These are phyloP conservation scores for Phytophthora hybrid DNA, from an alignment of 352 stramenopile species.

Conservation along the genomic window DNA sequence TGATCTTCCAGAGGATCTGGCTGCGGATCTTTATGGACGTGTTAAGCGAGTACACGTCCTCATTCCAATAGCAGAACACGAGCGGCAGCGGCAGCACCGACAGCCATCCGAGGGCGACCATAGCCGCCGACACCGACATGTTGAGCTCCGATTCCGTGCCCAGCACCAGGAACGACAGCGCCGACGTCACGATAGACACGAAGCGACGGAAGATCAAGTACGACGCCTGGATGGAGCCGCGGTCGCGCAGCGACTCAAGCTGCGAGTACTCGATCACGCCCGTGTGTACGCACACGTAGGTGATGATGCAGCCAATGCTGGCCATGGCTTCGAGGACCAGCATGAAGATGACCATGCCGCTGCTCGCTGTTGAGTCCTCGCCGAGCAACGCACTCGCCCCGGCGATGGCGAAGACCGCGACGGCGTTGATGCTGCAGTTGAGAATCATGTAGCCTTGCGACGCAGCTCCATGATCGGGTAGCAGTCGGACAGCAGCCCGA, in stretches of 20 bases:
- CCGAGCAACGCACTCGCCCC: too few relatives aligned
- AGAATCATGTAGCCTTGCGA: slow-evolving; percentile 91
- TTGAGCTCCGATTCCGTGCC: slow-evolving; percentile 45
- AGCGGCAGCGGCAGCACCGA: slow-evolving; percentile 60
- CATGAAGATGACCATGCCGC: too few relatives aligned
- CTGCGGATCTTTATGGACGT: slow-evolving; percentile 68
- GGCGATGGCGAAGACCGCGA: too few relatives aligned
- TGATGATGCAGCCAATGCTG: too few relatives aligned
- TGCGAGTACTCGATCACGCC: too few relatives aligned
- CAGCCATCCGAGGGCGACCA: slow-evolving; percentile 63
- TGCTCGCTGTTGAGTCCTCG: too few relatives aligned
- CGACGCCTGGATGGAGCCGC: slow-evolving; percentile 61
- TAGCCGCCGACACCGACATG: slow-evolving; percentile 49
- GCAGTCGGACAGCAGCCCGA: slow-evolving; percentile 81
- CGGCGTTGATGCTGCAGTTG: slow-evolving; percentile 46
- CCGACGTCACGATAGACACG: slow-evolving; percentile 60
- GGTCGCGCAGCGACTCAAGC: slow-evolving; percentile 62
- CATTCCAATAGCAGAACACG: slow-evolving; percentile 66
- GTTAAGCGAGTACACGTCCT: slow-evolving; percentile 71
- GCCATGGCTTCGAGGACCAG: too few relatives aligned
- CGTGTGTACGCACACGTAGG: too few relatives aligned
- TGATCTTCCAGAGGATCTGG: slow-evolving; percentile 79
- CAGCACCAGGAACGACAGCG: slow-evolving; percentile 60
- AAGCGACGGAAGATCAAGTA: slow-evolving; percentile 73
- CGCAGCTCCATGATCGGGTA: slow-evolving; percentile 83